Percentiles rank a stretch among this genome's conserved stretches.
Conservation (phyloP, 2,329 filamentous ascomycete genomes). For the Epichloe brachyelytri region DNA sequence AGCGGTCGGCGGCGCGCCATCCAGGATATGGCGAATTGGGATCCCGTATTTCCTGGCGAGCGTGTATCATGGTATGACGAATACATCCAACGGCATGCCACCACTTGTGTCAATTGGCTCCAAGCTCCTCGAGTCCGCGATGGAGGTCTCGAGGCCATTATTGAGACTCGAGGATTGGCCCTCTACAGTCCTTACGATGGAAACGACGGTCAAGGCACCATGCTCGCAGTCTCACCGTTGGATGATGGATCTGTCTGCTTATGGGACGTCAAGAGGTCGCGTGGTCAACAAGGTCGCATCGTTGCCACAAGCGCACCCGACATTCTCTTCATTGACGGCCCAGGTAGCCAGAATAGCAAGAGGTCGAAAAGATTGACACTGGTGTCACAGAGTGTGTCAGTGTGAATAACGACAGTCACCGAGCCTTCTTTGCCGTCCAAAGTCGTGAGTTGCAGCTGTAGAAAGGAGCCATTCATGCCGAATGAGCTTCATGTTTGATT, state of each 20-base stretch:
- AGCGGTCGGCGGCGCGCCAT: constrained; percentile 8
- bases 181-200: constrained; percentile 44
- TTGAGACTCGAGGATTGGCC: constrained; percentile 63
- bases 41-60: constrained; percentile 62
- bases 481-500: neutral
- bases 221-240: constrained; percentile 59
- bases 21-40: constrained; percentile 66
- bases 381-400: constrained; percentile 71
- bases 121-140: constrained; percentile 42
- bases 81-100: constrained; percentile 70
- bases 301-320: constrained; percentile 52
- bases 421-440: constrained; percentile 70
- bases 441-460: constrained; percentile 36
- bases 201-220: constrained; percentile 28
- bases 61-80: constrained; percentile 75
- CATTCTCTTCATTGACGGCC: constrained; percentile 48
- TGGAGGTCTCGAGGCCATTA: constrained; percentile 28
- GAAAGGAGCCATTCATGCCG: neutral
- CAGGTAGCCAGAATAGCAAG: constrained; percentile 29
- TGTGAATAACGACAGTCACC: constrained; percentile 53
- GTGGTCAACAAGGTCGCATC: constrained; percentile 45
- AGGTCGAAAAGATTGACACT: constrained; percentile 56
- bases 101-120: constrained; percentile 65
- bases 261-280: constrained; percentile 60
- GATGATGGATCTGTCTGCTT: constrained; percentile 81